Percentiles rank a stretch among this genome's conserved stretches.
These are phyloP conservation scores for Bipolaris victoriae DNA, from an alignment of 2,329 filamentous ascomycete species.

Conservation along the genomic window DNA sequence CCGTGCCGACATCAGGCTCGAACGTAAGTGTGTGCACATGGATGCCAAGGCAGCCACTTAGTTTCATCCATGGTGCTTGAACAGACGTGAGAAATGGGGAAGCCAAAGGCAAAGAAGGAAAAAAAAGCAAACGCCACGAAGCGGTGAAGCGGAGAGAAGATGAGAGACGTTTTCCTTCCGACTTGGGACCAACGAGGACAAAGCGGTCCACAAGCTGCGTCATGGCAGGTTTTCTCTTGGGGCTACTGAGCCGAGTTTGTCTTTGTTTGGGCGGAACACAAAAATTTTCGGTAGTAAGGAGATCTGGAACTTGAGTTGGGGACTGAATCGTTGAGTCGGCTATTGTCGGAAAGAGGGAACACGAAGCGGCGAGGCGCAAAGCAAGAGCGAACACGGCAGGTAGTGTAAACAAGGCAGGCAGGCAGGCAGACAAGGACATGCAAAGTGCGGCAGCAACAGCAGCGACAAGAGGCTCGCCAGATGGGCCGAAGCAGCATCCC, in stretches of 20 bases:
- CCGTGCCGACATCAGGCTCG: constrained; percentile 12
- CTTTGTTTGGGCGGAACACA: constrained; percentile 19
- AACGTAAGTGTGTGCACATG: constrained; percentile 3
- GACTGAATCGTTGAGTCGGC: constrained; percentile 32
- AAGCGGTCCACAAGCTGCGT: constrained; percentile 29
- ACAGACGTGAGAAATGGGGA: constrained; percentile 26
- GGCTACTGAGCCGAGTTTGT: constrained; percentile 27
- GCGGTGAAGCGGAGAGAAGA: constrained; percentile 39
- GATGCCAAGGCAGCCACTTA: constrained; percentile 16
- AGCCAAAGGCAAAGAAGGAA: constrained; percentile 21
- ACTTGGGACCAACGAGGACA: constrained; percentile 1
- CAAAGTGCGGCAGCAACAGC: constrained; percentile 13
- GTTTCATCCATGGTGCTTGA: constrained; percentile 12
- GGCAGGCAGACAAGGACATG: constrained; percentile 4
- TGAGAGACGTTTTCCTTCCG: constrained; percentile 9
- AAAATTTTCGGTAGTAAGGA: constrained; percentile 23
- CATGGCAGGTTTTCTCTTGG: constrained; percentile 22
- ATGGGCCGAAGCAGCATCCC: constrained; percentile 18
- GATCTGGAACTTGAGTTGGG: constrained; percentile 15
- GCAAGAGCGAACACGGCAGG: constrained; percentile 20
- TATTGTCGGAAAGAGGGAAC: constrained; percentile 22
- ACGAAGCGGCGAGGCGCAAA: too few species aligned
- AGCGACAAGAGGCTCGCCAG: constrained; percentile 7
- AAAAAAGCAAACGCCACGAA: constrained; percentile 33
- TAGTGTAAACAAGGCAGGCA: not conserved